These are phyloP conservation scores for Eucalyptus regnans DNA, from an alignment of 345 rosid species.

Conservation along the genomic window DNA sequence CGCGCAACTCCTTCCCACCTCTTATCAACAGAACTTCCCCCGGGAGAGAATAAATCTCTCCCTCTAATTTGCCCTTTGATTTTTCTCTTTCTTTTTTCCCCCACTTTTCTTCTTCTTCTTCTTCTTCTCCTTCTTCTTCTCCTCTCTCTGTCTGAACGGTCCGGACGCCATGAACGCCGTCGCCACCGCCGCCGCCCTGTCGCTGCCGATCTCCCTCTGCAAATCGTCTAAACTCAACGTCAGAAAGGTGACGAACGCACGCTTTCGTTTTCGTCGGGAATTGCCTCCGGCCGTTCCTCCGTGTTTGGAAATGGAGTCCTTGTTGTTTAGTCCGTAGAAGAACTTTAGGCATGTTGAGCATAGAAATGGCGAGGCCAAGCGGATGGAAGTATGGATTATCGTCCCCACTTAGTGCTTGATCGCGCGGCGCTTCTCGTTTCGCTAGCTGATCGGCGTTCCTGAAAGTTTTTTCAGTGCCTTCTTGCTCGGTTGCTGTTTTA, in stretches of 20 bases:
- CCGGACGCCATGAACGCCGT: constrained; percentile 65
- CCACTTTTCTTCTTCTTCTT: neutral
- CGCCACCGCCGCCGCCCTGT: constrained; percentile 57
- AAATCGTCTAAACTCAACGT: constrained; percentile 32
- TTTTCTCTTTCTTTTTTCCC: neutral
- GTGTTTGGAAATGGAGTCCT: neutral
- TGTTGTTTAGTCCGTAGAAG: neutral
- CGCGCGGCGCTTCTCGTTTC: neutral
- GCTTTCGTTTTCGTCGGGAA: neutral
- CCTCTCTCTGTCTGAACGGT: neutral
- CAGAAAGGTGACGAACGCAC: constrained; percentile 39
- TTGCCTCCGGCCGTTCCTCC: neutral
- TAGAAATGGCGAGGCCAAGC: neutral
- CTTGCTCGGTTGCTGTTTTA: neutral
- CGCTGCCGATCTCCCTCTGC: constrained; percentile 54
- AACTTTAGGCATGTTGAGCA: neutral
- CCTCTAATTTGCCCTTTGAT: neutral
- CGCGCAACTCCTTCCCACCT: constrained; percentile 33
- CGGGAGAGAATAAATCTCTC: neutral
- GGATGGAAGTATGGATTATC: neutral
- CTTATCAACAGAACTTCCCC: constrained; percentile 58
- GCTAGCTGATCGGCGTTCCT: neutral
- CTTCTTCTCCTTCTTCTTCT: fast-evolving
- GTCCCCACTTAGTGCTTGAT: neutral
- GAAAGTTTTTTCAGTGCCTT: neutral